Evolutionary conservation across 192 early-diverging fungal species (phyloP).

Genomic region (Gamsiella multidivaricata): DNA sequence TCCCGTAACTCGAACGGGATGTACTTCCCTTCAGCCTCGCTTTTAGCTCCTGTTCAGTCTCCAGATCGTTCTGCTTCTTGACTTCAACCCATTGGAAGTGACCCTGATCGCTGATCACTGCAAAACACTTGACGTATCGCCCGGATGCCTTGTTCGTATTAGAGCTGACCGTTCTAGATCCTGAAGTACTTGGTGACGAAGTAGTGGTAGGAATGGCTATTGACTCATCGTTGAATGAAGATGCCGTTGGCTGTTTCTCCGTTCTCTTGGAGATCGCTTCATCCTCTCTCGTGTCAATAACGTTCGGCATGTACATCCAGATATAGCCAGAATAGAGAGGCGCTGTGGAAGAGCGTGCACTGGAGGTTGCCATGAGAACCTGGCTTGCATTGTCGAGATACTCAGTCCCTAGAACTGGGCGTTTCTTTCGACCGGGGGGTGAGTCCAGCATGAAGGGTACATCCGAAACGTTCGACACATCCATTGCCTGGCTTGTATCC

Average conservation of each 20-base stretch:
- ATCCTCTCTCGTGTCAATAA: not conserved
- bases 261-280: not conserved
- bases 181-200: not conserved
- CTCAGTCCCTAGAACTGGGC: constrained; percentile 47
- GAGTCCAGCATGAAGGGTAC: constrained; percentile 26
- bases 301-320: constrained; percentile 36
- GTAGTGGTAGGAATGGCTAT: too few species aligned
- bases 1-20: constrained; percentile 34
- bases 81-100: constrained; percentile 54
- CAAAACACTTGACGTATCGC: constrained; percentile 50
- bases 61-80: constrained; percentile 39
- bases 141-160: not conserved
- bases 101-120: constrained; percentile 40
- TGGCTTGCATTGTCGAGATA: constrained; percentile 47
- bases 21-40: constrained; percentile 4
- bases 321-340: constrained; percentile 45
- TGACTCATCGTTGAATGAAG: too few species aligned
- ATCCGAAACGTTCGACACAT: constrained; percentile 35
- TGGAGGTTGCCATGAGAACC: constrained; percentile 33
- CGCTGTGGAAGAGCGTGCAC: constrained; percentile 42
- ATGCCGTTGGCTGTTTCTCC: too few species aligned
- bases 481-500: not conserved
- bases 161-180: not conserved
- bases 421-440: constrained; percentile 13
- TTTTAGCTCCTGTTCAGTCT: constrained; percentile 18